Evolutionary conservation across 2,329 filamentous ascomycete genomes (phyloP), one percentile per base, ranked within the genome.

Genomic region (Diaporthe nobilis): DNA sequence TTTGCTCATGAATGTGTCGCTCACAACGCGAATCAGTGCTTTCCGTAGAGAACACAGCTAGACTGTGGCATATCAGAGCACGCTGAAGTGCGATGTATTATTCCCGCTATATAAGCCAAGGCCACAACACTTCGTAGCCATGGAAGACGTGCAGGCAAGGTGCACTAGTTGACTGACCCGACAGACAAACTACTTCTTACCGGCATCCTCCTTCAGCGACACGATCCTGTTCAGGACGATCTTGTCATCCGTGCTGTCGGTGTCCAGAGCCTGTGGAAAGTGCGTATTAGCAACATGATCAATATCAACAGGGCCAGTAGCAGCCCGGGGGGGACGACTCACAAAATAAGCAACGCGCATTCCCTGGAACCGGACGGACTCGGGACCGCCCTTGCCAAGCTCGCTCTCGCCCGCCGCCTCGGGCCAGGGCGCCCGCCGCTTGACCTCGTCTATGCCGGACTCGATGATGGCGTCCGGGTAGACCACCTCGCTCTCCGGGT

Each of bases 221-320:
- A 98, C 96, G 81, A 98, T 98, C 71, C 95, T 90, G 86, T 98
- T 98, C 42, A 98, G 86, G 65, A 98, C 91, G 78, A 98, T 88
- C 83, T 93, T 94, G n/a, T 95, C 94, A 44, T 91, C 90, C 0
- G 91, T 94, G 76, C 92, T 94, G 80, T 98, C 95, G 68, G 90
- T 91, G 82, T 98, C 96, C 83, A 97, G 88, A 77, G 87, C 92
- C 92, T 89, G 25, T 6, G 10, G n/a, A 3, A 39, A 49, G 25
- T 51, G 81, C 77, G 82, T 79, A 57, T 68, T 42, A 65, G 67
- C 63, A 31, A 37, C 61, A 42, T 12, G 17, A 22, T 9, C 12
- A 12, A 7, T n/a, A 10, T 55, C 12, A 8, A 47, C 3, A 15
- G 10, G n/a, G 9, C 2, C 2, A 0, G 31, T 1, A 39, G 8